These are phyloP conservation scores for Plectranthus barbatus DNA, from an alignment of 257 asterid genomes.

Conservation along the genomic window DNA sequence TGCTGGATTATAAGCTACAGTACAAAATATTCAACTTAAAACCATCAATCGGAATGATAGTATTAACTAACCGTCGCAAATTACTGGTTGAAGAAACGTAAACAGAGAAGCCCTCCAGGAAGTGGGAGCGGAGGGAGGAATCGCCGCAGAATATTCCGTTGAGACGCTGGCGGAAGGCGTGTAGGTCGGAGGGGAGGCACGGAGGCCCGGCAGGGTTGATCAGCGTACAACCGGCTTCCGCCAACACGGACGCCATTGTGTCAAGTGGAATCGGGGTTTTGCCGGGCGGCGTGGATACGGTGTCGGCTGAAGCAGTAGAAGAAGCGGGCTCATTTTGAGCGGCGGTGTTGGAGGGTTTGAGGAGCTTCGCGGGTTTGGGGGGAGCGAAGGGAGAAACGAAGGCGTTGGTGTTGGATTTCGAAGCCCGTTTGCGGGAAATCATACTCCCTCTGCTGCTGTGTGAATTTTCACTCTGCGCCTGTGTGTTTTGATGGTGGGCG, in stretches of 20 bases:
- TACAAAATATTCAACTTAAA: background rate
- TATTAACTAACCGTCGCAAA: constrained; percentile 47
- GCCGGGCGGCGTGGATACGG: constrained; percentile 4
- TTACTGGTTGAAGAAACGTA: constrained; percentile 39
- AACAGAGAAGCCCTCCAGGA: constrained; percentile 50
- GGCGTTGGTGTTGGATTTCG: constrained; percentile 30
- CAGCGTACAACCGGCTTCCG: constrained; percentile 74
- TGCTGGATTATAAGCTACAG: background rate
- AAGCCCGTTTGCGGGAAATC: constrained; percentile 48
- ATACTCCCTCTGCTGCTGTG: constrained; percentile 21
- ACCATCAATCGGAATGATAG: background rate
- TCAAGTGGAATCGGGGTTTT: constrained; percentile 11
- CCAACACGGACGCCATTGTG: constrained; percentile 50
- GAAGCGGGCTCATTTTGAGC: constrained; percentile 13
- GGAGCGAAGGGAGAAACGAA: constrained; percentile 43
- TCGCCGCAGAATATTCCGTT: constrained; percentile 39
- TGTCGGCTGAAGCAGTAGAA: constrained; percentile 12
- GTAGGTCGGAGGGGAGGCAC: constrained; percentile 56
- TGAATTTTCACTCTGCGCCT: background rate
- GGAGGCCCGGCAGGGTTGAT: constrained; percentile 58
- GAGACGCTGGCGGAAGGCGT: constrained; percentile 53
- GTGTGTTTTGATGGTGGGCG: background rate
- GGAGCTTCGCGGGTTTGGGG: constrained; percentile 29
- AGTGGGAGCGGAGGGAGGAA: constrained; percentile 42
- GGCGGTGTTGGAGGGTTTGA: constrained; percentile 22